Evolutionary conservation across 1,284 basidiomycete genomes (phyloP).

Genomic region (Salmacisia buchloeana): DNA sequence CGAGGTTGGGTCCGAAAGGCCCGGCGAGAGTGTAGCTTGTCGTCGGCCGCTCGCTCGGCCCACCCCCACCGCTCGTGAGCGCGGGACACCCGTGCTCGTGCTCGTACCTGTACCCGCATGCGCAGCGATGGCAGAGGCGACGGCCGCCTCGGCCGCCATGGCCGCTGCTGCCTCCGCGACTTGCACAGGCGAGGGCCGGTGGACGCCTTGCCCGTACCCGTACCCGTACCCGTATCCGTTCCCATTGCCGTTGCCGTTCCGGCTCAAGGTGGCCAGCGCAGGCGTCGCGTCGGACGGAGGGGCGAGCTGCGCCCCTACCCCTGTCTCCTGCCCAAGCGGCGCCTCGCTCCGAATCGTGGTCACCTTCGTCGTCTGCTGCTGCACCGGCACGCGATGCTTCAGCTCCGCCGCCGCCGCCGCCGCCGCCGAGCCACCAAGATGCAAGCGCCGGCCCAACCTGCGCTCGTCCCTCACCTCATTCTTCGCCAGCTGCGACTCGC

Average conservation of each 20-base stretch:
- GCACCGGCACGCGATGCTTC: background rate
- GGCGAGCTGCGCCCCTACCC: background rate
- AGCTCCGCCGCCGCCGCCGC: background rate
- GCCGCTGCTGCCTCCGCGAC: no score
- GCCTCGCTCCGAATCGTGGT: background rate
- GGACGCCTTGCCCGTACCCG: no score
- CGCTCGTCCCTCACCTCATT: background rate
- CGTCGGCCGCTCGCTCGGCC: background rate
- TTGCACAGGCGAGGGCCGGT: no score
- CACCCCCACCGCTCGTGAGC: background rate
- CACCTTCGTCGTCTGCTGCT: background rate
- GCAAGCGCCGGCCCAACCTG: background rate
- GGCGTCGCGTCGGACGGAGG: background rate
- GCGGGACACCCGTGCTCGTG: background rate
- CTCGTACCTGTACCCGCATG: background rate
- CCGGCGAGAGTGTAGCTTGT: background rate
- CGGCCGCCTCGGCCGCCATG: no score
- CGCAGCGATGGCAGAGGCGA: background rate
- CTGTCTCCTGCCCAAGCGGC: background rate
- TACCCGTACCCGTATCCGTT: no score
- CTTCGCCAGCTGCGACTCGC: background rate
- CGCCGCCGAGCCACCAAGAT: no score
- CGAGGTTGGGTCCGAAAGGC: no score
- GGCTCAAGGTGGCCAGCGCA: no score
- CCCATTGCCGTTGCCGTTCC: no score